Conservation (phyloP, 805 yeast genomes). For the Debaryomyces prosopidis region DNA sequence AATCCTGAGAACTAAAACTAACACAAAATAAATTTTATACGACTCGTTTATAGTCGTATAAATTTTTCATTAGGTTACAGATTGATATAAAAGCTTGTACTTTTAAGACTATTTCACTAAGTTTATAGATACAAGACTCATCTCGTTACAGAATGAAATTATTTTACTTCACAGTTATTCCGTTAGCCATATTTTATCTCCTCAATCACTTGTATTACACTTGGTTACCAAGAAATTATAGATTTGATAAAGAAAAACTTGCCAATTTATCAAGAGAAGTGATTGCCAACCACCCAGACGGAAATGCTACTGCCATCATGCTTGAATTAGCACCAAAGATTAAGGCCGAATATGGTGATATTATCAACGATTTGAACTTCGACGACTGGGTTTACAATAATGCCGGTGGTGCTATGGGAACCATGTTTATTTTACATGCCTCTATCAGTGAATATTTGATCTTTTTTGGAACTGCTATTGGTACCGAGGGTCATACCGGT, state of each 20-base stretch:
- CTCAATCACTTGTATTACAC: constrained; percentile 37
- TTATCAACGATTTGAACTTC: constrained; percentile 67
- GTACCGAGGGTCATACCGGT: constrained; percentile 96
- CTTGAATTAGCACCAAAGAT: constrained; percentile 59
- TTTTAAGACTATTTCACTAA: too few species aligned
- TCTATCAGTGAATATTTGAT: constrained; percentile 91
- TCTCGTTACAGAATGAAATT: constrained; percentile 22
- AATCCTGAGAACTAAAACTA: too few species aligned
- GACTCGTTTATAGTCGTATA: too few species aligned
- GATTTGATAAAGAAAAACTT: constrained; percentile 67
- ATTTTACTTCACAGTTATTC: constrained; percentile 19
- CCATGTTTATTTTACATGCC: constrained; percentile 93
- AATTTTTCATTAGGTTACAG: too few species aligned
- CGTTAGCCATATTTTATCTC: constrained; percentile 24
- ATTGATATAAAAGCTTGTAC: too few species aligned
- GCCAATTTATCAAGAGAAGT: constrained; percentile 59
- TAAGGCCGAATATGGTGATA: constrained; percentile 66
- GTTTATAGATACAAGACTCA: background rate
- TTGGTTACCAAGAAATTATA: constrained; percentile 71
- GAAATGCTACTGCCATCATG: constrained; percentile 63
- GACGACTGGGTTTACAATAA: constrained; percentile 96
- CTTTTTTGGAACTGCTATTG: constrained; percentile 89
- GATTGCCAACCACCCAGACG: constrained; percentile 53
- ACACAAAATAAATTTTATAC: too few species aligned
- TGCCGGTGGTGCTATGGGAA: constrained; percentile 99